These are phyloP conservation scores for Colletotrichum lini DNA, from an alignment of 2,329 filamentous ascomycete species.

Conservation along the genomic window DNA sequence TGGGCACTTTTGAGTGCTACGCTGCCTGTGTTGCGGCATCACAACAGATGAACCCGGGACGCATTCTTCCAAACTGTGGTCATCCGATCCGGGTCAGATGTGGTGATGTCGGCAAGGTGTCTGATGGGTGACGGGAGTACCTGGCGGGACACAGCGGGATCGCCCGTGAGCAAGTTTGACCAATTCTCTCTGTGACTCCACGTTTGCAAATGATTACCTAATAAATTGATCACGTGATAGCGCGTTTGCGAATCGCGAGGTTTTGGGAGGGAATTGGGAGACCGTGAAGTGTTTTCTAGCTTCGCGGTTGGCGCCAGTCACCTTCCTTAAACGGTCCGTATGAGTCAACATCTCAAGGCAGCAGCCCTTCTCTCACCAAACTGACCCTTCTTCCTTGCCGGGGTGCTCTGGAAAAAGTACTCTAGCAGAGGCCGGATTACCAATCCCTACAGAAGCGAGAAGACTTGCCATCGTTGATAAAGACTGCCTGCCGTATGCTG, in stretches of 20 bases:
- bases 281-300: not conserved
- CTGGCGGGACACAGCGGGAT: constrained; percentile 35
- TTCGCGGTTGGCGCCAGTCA: not conserved
- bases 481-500: not conserved
- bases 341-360: constrained; percentile 35
- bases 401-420: not conserved
- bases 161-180: constrained; percentile 12
- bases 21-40: not conserved
- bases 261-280: not conserved
- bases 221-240: not conserved
- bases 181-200: constrained; percentile 1
- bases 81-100: not conserved
- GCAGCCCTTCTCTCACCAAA: not conserved
- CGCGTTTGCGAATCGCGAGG: not conserved
- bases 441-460: constrained; percentile 9
- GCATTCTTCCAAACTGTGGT: not conserved
- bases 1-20: constrained; percentile 13
- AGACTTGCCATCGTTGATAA: constrained; percentile 17
- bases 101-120: constrained; percentile 10
- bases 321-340: constrained; percentile 2
- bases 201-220: constrained; percentile 5
- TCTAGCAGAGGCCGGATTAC: constrained; percentile 9
- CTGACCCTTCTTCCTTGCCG: not conserved
- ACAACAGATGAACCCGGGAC: not conserved
- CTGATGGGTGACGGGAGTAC: constrained; percentile 21